A percentile compares a stretch with the other conserved stretches of the same genome.
Conservation (phyloP, 2,329 filamentous ascomycete genomes). For the Aspergillus sp. region DNA sequence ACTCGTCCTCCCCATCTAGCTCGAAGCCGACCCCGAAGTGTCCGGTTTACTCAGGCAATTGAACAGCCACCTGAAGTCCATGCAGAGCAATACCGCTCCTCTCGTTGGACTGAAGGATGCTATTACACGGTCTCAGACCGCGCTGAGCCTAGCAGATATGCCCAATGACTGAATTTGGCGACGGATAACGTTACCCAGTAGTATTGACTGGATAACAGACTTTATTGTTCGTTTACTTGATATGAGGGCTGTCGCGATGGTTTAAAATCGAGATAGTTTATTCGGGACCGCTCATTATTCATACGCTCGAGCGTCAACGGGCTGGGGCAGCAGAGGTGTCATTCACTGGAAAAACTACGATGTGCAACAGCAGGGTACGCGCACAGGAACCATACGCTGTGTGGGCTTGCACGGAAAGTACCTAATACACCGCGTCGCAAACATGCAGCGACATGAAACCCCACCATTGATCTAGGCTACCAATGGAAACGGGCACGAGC, state of each 20-base stretch:
- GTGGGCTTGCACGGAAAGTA: neutral
- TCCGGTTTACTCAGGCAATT: constrained; percentile 40
- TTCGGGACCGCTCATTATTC: neutral
- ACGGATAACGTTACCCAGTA: neutral
- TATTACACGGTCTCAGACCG: constrained; percentile 38
- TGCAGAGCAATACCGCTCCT: constrained; percentile 43
- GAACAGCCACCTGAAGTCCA: constrained; percentile 45
- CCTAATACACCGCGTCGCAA: neutral
- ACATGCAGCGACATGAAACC: constrained; percentile 1
- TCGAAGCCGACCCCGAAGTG: constrained; percentile 40
- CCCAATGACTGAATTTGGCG: constrained; percentile 33
- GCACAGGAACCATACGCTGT: neutral
- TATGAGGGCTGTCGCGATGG: neutral
- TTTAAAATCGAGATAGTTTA: neutral
- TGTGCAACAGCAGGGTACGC: neutral
- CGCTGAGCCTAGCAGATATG: constrained; percentile 30
- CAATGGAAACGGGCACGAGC: neutral
- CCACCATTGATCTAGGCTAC: neutral
- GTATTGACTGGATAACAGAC: neutral
- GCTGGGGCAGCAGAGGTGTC: neutral
- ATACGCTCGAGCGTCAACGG: neutral
- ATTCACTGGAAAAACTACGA: neutral
- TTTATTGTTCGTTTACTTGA: neutral
- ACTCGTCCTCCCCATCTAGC: constrained; percentile 22
- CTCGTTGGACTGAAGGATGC: constrained; percentile 39